Conservation (phyloP, 2,329 filamentous ascomycete genomes). For the Dactylonectria macrodidyma region DNA sequence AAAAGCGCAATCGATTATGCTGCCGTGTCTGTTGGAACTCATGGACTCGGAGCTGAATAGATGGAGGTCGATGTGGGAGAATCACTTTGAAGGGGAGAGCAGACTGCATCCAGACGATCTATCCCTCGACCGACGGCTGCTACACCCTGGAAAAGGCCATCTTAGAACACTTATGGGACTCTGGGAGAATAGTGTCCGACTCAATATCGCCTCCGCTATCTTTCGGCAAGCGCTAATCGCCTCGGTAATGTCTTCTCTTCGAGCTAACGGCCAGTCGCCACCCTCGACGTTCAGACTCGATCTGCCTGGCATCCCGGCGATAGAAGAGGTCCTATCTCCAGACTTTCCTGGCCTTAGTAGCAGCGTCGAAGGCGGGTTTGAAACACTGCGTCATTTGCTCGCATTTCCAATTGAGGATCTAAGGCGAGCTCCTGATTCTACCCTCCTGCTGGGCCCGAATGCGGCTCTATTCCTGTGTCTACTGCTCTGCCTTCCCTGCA, state of each 20-base stretch:
- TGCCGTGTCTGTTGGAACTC: slow-evolving; percentile 24
- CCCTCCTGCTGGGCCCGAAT: slow-evolving; percentile 33
- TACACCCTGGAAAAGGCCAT: slow-evolving; percentile 21
- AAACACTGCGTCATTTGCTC: slow-evolving; percentile 28
- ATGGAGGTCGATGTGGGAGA: slow-evolving; percentile 24
- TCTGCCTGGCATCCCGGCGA: slow-evolving; percentile 7
- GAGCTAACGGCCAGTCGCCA: slow-evolving; percentile 11
- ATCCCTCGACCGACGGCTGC: background rate
- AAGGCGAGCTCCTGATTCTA: slow-evolving; percentile 31
- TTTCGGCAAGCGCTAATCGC: slow-evolving; percentile 32
- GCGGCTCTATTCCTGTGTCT: slow-evolving; percentile 33
- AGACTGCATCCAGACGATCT: background rate
- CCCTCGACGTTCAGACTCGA: slow-evolving; percentile 18
- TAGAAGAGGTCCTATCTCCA: slow-evolving; percentile 21
- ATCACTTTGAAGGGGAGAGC: slow-evolving; percentile 6
- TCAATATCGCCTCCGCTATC: slow-evolving; percentile 33
- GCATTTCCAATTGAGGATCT: slow-evolving; percentile 31
- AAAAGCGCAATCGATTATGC: slow-evolving; percentile 21
- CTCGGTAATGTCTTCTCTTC: slow-evolving; percentile 21
- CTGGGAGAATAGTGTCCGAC: slow-evolving; percentile 36
- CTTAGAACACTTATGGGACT: slow-evolving; percentile 23
- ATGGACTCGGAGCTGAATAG: slow-evolving; percentile 30
- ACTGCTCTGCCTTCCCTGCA: slow-evolving; percentile 32
- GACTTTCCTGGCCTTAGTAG: slow-evolving; percentile 20
- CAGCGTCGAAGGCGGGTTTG: slow-evolving; percentile 24